Conservation (phyloP, 176 grass and related monocot genomes). For the Musa troglodytarum region DNA sequence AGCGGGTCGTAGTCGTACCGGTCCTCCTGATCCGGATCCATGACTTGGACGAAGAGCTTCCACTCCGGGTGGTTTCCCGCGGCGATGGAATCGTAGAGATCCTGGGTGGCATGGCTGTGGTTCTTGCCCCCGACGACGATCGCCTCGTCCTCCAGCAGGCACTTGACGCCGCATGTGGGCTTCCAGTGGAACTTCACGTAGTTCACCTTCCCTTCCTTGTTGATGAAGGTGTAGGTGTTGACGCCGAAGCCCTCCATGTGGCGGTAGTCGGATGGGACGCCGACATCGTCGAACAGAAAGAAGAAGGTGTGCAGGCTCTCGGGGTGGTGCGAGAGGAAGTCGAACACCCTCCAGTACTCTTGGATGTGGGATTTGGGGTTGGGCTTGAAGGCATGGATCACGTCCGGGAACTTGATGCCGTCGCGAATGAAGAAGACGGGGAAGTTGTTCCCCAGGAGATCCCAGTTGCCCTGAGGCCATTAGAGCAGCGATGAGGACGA, state of each 20-base stretch:
- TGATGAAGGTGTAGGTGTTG: conserved; percentile 86
- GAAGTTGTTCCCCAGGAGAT: conserved; percentile 91
- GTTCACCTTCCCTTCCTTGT: conserved; percentile 29
- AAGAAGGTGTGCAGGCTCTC: conserved; percentile 96
- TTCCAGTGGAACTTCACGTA: conserved; percentile 97
- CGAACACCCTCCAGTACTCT: conserved; percentile 87
- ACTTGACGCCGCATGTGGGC: conserved; percentile 65
- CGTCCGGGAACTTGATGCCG: conserved; percentile 87
- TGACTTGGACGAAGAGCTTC: conserved; percentile 89
- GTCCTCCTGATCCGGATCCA: conserved; percentile 62
- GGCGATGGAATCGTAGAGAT: conserved; percentile 77
- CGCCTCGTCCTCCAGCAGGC: conserved; percentile 69
- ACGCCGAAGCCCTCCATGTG: conserved; percentile 91
- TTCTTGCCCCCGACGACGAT: conserved; percentile 49
- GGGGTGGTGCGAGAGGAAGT: conserved; percentile 61
- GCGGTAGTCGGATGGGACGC: conserved; percentile 64
- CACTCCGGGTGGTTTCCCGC: conserved; percentile 69
- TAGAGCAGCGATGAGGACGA: too few relatives aligned
- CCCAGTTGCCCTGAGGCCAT: conserved; percentile 56
- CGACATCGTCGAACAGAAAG: conserved; percentile 95
- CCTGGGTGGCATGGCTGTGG: conserved; percentile 89
- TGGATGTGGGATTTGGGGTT: conserved; percentile 71
- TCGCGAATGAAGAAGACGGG: conserved; percentile 96
- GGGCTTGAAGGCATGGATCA: conserved; percentile 91
- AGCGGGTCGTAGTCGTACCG: conserved; percentile 73